phyloP scores from a whole-genome alignment of 257 asterid genomes.

The Capsicum rhomboideum region DNA sequence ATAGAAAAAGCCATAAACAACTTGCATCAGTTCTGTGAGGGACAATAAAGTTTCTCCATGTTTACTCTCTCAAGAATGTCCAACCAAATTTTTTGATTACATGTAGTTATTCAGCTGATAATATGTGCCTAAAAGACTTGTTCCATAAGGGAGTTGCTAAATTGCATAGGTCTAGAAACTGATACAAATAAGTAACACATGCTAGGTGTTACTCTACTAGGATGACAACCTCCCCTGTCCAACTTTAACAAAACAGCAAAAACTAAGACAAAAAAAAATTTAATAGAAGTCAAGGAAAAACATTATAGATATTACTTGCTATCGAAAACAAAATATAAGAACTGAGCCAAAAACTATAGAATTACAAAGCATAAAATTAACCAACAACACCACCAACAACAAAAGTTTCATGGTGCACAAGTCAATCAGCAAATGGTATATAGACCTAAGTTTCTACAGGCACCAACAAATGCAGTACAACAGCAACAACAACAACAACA shows the following conservation, averaged over 20 bases:
- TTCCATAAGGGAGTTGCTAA: background rate
- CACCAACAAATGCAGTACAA: no score
- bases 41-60: background rate
- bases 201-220: constrained; percentile 7
- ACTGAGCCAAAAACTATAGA: background rate
- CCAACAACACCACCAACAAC: no score
- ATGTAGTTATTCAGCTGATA: background rate
- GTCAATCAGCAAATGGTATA: no score
- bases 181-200: constrained; percentile 26
- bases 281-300: background rate
- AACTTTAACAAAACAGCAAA: background rate
- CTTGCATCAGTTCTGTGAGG: background rate
- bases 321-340: background rate
- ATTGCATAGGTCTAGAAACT: constrained; percentile 13
- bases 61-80: background rate
- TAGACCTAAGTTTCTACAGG: no score
- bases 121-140: background rate
- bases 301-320: constrained; percentile 9
- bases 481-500: no score
- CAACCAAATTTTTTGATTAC: background rate
- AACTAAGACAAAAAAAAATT: background rate
- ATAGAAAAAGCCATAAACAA: background rate
- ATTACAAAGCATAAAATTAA: constrained; percentile 24
- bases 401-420: no score
- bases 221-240: constrained; percentile 3